Evolutionary conservation across 2,329 filamentous ascomycete genomes (phyloP).

Genomic region (Fonsecaea pedrosoi): DNA sequence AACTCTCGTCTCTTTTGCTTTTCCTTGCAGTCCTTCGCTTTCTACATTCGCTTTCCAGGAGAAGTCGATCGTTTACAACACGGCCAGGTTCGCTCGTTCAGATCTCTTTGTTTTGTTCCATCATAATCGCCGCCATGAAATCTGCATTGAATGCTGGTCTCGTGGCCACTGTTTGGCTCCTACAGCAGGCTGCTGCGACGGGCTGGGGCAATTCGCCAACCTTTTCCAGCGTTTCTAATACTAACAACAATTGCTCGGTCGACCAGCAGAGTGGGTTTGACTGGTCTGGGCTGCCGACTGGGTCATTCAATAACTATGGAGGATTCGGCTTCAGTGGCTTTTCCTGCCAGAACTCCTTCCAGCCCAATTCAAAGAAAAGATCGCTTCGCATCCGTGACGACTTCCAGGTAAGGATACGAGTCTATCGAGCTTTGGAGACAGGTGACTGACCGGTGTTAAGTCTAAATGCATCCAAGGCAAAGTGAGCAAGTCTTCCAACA

Average conservation of each 20-base stretch:
- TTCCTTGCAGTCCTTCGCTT: constrained; percentile 45
- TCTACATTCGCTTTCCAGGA: constrained; percentile 29
- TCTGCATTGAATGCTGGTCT: constrained; percentile 43
- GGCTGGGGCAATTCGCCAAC: constrained; percentile 59
- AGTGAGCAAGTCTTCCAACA: constrained; percentile 48
- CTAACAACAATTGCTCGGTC: constrained; percentile 77
- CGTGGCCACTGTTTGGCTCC: constrained; percentile 54
- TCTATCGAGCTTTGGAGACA: background rate
- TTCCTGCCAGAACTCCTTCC: constrained; percentile 67
- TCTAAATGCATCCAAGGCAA: constrained; percentile 67
- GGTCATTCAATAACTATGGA: constrained; percentile 69
- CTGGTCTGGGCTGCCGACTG: constrained; percentile 69
- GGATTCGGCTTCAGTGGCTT: constrained; percentile 78
- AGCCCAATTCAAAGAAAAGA: constrained; percentile 60
- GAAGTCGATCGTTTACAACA: constrained; percentile 25
- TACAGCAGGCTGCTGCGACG: constrained; percentile 55
- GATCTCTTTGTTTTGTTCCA: constrained; percentile 15
- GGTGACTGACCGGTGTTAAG: constrained; percentile 57
- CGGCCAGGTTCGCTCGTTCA: constrained; percentile 24
- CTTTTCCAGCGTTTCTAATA: constrained; percentile 74
- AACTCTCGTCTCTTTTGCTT: constrained; percentile 43
- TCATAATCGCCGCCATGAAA: constrained; percentile 34
- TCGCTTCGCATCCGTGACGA: constrained; percentile 53
- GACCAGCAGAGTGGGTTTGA: constrained; percentile 73
- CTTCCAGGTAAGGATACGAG: constrained; percentile 30